Percentiles rank a stretch among this genome's conserved stretches.
Evolutionary conservation across 257 asterid genomes (phyloP).

Genomic region (Fraxinus anomala): DNA sequence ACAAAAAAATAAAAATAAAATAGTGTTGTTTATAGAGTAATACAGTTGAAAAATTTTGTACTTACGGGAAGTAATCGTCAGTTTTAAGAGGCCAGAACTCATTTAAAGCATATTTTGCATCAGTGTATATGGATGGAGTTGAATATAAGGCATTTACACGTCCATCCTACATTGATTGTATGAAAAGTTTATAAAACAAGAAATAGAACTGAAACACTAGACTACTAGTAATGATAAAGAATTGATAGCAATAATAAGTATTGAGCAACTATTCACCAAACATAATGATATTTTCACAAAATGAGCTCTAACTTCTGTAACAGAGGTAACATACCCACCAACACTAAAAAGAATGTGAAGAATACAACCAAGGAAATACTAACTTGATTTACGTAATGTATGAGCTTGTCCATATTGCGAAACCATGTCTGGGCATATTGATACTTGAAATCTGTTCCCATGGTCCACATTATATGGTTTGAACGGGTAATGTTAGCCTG

Average conservation of each 20-base stretch:
- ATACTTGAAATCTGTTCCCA: conserved; percentile 99
- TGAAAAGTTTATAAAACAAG: conserved; percentile 5
- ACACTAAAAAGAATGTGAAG: conserved; percentile 7
- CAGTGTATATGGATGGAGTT: conserved; percentile 90
- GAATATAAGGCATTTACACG: conserved; percentile 97
- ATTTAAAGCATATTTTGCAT: conserved; percentile 73
- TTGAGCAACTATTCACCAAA: conserved; percentile 2
- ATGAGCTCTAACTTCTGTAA: background rate
- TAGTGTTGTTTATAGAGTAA: background rate
- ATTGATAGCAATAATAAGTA: conserved; percentile 2
- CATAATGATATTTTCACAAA: background rate
- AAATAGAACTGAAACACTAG: conserved; percentile 10
- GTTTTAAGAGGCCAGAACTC: conserved; percentile 94
- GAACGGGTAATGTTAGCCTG: conserved; percentile 96
- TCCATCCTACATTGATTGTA: conserved; percentile 71
- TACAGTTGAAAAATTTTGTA: conserved; percentile 11
- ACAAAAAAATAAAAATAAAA: background rate
- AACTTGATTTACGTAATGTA: conserved; percentile 89
- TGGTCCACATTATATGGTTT: conserved; percentile 97
- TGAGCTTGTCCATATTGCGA: conserved; percentile 94
- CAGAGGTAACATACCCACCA: background rate
- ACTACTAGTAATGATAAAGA: background rate
- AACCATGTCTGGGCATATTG: conserved; percentile 91
- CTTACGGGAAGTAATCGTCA: conserved; percentile 96
- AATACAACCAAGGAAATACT: conserved; percentile 29